Percentiles rank a stretch among this genome's conserved stretches.
Conservation (phyloP, 352 stramenopile genomes). For the Globisporangium canariense region DNA sequence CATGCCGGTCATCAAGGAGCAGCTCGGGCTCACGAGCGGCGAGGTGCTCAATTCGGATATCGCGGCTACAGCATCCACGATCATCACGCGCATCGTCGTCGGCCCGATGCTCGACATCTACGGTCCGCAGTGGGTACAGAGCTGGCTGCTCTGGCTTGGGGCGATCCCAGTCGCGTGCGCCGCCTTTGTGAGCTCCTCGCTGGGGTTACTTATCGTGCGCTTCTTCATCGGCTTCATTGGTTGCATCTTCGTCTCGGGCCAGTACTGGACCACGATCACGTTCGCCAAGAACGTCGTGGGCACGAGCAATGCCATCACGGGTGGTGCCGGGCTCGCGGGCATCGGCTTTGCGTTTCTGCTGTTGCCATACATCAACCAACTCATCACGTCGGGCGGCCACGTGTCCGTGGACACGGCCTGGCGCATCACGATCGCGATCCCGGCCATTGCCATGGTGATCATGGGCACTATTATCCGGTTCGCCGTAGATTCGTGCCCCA, state of each 20-base stretch:
- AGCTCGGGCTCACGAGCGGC: conserved; percentile 81
- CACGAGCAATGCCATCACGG: conserved; percentile 91
- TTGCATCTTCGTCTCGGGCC: conserved; percentile 92
- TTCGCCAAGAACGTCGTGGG: conserved; percentile 94
- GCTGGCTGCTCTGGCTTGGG: conserved; percentile 71
- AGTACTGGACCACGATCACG: conserved; percentile 95
- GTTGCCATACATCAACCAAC: conserved; percentile 84
- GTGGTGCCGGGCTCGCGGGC: conserved; percentile 91
- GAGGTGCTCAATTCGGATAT: conserved; percentile 93
- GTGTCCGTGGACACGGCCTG: conserved; percentile 85
- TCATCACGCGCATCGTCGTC: conserved; percentile 90
- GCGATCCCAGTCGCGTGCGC: conserved; percentile 85
- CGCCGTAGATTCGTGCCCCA: conserved; percentile 87
- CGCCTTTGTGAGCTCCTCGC: conserved; percentile 82
- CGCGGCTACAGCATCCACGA: conserved; percentile 86
- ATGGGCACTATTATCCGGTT: conserved; percentile 72
- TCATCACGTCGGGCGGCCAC: conserved; percentile 59
- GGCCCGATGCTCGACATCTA: conserved; percentile 93
- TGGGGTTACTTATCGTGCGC: conserved; percentile 78
- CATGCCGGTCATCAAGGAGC: conserved; percentile 87
- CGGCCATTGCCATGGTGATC: conserved; percentile 82
- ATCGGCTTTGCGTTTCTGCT: conserved; percentile 90
- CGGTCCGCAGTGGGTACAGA: conserved; percentile 85
- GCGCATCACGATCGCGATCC: conserved; percentile 89
- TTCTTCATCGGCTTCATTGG: conserved; percentile 95